Conservation (phyloP, 768 basidiomycete genomes). For the Suillus weaverae region DNA sequence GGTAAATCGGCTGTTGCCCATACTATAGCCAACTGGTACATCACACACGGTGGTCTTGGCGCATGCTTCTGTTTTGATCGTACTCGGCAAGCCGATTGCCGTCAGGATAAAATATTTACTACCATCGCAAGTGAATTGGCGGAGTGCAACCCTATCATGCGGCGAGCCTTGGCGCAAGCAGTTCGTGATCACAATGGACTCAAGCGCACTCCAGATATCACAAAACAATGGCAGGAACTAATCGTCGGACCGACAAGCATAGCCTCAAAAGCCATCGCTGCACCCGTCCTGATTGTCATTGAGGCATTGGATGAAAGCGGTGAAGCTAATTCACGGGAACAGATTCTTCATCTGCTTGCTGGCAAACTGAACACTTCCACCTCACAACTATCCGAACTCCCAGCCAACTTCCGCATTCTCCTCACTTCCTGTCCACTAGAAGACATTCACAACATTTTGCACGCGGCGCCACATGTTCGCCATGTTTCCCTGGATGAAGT, state of each 20-base stretch:
- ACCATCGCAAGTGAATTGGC: not conserved
- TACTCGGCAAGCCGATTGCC: not conserved
- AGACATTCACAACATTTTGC: conserved; percentile 10
- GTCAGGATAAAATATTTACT: conserved; percentile 2
- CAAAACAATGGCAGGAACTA: conserved; percentile 17
- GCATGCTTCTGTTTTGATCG: too few species aligned
- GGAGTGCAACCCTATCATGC: conserved; percentile 4
- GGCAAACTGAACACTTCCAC: not conserved
- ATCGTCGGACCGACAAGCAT: conserved; percentile 14
- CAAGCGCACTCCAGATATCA: not conserved
- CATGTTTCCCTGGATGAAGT: conserved; percentile 1
- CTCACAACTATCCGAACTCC: not conserved
- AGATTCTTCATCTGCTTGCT: conserved; percentile 15
- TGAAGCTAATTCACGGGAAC: not conserved
- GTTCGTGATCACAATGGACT: not conserved
- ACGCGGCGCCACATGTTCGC: not conserved
- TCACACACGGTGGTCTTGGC: too few species aligned
- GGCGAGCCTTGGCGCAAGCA: not conserved
- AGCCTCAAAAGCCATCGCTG: conserved; percentile 6
- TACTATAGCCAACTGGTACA: too few species aligned
- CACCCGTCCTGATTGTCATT: conserved; percentile 26
- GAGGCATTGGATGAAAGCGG: conserved; percentile 25
- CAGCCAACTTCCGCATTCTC: conserved; percentile 17
- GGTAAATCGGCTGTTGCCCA: not conserved
- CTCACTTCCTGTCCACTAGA: conserved; percentile 15